phyloP scores from a whole-genome alignment of 352 stramenopile genomes.

The Globisporangium megalacanthum region DNA sequence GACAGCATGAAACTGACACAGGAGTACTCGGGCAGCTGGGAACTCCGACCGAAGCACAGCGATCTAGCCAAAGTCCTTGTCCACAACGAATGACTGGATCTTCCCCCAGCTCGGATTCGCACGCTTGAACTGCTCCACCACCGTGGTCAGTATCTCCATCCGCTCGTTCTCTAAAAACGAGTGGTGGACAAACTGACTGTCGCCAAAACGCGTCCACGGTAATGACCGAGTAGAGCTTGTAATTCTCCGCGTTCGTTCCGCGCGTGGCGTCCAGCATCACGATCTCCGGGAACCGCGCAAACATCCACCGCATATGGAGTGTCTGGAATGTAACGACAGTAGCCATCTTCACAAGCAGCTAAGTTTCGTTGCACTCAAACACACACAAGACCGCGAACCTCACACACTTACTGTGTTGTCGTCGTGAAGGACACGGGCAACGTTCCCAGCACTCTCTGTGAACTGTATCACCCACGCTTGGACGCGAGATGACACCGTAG shows the following conservation, averaged over 20 bases:
- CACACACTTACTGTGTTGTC: neutral
- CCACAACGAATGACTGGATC: constrained; percentile 12
- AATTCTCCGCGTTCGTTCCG: neutral
- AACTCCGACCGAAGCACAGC: constrained; percentile 10
- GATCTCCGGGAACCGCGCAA: neutral
- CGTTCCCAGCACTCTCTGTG: neutral
- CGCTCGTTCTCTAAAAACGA: neutral
- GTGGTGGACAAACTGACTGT: neutral
- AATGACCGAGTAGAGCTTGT: neutral
- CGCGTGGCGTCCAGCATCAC: neutral
- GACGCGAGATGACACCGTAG: neutral
- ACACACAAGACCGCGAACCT: neutral
- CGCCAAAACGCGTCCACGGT: neutral
- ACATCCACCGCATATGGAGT: neutral
- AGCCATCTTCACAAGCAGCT: neutral
- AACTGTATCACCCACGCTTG: neutral
- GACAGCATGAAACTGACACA: constrained; percentile 18
- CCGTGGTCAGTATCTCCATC: neutral
- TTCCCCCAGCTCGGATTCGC: constrained; percentile 8
- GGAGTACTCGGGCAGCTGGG: neutral
- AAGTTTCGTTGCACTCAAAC: neutral
- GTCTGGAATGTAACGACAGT: neutral
- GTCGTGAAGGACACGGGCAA: neutral
- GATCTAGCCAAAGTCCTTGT: constrained; percentile 22
- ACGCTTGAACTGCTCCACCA: constrained; percentile 9